Conservation (phyloP, 2,329 filamentous ascomycete species). For the Botrytis hyacinthi region DNA sequence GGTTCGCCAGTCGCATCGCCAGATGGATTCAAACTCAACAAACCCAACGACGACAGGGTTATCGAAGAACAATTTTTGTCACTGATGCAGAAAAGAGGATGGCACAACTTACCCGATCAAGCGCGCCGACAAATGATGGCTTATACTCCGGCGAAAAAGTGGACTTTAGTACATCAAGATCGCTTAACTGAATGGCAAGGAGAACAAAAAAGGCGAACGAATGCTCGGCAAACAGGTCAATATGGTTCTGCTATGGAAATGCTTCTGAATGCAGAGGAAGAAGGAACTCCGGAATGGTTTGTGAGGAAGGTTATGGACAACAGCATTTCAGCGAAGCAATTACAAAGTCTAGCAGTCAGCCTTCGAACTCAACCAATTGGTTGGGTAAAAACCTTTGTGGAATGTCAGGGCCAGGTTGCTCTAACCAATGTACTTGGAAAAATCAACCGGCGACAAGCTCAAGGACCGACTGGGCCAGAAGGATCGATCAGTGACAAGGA, state of each 20-base stretch:
- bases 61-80: slow-evolving; percentile 90
- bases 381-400: slow-evolving; percentile 95
- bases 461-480: slow-evolving; percentile 53
- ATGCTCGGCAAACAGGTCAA: slow-evolving; percentile 67
- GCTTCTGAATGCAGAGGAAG: slow-evolving; percentile 80
- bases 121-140: slow-evolving; percentile 93
- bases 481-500: slow-evolving; percentile 61
- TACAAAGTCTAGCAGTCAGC: slow-evolving; percentile 92
- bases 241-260: slow-evolving; percentile 67
- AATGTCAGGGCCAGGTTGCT: slow-evolving; percentile 95
- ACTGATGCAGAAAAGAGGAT: slow-evolving; percentile 95
- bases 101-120: slow-evolving; percentile 95
- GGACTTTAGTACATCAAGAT: slow-evolving; percentile 95
- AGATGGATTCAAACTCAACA: slow-evolving; percentile 58
- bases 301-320: slow-evolving; percentile 97
- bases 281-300: slow-evolving; percentile 97
- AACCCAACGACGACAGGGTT: slow-evolving; percentile 75
- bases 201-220: slow-evolving; percentile 82
- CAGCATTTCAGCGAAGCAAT: slow-evolving; percentile 83
- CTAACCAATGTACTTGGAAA: slow-evolving; percentile 91
- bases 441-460: slow-evolving; percentile 85
- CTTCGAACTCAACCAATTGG: slow-evolving; percentile 93
- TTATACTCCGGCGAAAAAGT: slow-evolving; percentile 93
- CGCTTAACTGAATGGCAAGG: slow-evolving; percentile 90
- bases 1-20: slow-evolving; percentile 27